Evolutionary conservation across 164 flowering plant genomes (phyloP).

Genomic region (Litsea cubeba): DNA sequence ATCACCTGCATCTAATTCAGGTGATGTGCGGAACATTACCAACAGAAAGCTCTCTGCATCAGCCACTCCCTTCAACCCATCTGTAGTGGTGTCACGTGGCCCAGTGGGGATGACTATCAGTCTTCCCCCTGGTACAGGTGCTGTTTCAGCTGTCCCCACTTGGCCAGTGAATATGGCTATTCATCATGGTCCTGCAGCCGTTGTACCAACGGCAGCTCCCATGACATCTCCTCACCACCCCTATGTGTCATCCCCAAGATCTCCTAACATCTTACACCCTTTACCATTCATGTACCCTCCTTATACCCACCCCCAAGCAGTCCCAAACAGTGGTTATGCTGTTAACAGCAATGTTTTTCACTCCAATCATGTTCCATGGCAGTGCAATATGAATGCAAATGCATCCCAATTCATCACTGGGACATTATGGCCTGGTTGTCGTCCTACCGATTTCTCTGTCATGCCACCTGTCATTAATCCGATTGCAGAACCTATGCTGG

Average conservation of each 20-base stretch:
- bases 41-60: constrained; percentile 90
- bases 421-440: constrained; percentile 75
- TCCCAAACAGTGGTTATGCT: constrained; percentile 53
- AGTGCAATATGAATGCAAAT: constrained; percentile 55
- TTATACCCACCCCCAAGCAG: constrained; percentile 56
- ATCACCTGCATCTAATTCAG: constrained; percentile 13
- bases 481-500: constrained; percentile 35
- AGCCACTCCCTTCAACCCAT: constrained; percentile 91
- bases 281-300: constrained; percentile 80
- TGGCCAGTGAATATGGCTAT: constrained; percentile 86
- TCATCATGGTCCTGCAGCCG: constrained; percentile 56
- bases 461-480: constrained; percentile 45
- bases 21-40: constrained; percentile 43
- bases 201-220: constrained; percentile 46
- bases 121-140: constrained; percentile 54
- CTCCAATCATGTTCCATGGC: constrained; percentile 77
- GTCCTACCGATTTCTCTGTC: constrained; percentile 60
- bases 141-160: constrained; percentile 50
- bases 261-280: constrained; percentile 79
- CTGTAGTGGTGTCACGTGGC: constrained; percentile 44
- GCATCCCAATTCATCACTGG: constrained; percentile 60
- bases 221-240: constrained; percentile 78
- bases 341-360: constrained; percentile 50
- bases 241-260: constrained; percentile 79
- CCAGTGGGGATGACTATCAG: constrained; percentile 54